Evolutionary conservation across 2,329 filamentous ascomycete genomes (phyloP), one percentile per base, ranked within the genome.

Genomic region (Fusarium hostae): DNA sequence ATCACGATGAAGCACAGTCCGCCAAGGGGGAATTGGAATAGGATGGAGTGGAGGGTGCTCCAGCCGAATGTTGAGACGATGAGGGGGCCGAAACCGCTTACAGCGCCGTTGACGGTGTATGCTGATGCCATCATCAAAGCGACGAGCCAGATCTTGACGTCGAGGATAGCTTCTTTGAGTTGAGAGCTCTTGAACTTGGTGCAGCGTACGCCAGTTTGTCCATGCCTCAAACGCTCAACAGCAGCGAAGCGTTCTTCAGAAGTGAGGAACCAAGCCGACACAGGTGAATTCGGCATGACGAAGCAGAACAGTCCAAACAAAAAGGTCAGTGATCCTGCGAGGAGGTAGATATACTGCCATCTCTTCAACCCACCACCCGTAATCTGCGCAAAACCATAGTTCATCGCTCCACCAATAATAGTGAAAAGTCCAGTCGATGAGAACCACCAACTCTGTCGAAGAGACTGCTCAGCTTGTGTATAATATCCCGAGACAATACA

Each of bases 11-110:
- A 86, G 75, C 89, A 91, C n/a, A 94, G 78, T 0, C 82, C 90
- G 3, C 92, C 92, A 0, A 94, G 85, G 0, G 92, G 92, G 65
- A 94, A 94, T 74, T 94, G 92, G 77, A 92, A 90, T 0, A 94
- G 84, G 65, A 94, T 93, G 0, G 90, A 87, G 35, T 91, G 84
- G 2, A 91, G 84, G 0, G 87, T 85, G 26, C 84, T 85, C 81
- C 87, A 93, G 60, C 91, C 91, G 76, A 93, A 93, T 0, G 91
- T 93, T 2, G 86, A 89, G 2, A 94, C 90, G 66, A 93, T 93
- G 3, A 93, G 81, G 0, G 91, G 91, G 0, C 91, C 91, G 75
- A 93, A 93, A 2, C 91, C 91, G 39, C 86, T 88, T 15, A 93
- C 88, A 10, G 91, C 91, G 13, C 91, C 91, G 74, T 93, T 93